Evolutionary conservation across 306 rosid species (phyloP).

Genomic region (Hippophae tibetana): DNA sequence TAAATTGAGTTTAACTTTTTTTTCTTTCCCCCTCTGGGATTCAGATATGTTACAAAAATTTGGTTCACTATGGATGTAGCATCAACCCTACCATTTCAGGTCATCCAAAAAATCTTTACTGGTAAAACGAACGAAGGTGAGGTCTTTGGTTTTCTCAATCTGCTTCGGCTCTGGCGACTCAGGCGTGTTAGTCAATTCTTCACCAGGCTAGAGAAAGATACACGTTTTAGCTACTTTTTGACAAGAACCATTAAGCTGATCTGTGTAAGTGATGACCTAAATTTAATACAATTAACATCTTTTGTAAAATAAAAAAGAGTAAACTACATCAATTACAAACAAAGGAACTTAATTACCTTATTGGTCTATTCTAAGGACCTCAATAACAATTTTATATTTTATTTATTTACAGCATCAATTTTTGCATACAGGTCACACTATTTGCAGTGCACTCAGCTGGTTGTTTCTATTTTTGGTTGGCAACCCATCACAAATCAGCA

Average conservation of each 20-base stretch:
- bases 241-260: slow-evolving; percentile 59
- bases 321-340: no score
- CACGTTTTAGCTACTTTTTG: slow-evolving; percentile 59
- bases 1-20: background rate
- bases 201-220: slow-evolving; percentile 78
- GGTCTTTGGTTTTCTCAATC: slow-evolving; percentile 52
- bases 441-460: slow-evolving; percentile 81
- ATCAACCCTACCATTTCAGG: slow-evolving; percentile 64
- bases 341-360: no score
- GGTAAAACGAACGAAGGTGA: slow-evolving; percentile 22
- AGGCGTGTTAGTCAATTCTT: slow-evolving; percentile 48
- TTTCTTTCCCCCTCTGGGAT: background rate
- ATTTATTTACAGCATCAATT: no score
- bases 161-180: slow-evolving; percentile 86
- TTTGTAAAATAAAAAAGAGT: no score
- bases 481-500: slow-evolving; percentile 34
- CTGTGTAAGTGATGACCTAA: slow-evolving; percentile 37
- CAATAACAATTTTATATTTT: no score
- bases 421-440: slow-evolving; percentile 44
- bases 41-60: slow-evolving; percentile 54
- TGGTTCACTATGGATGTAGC: slow-evolving; percentile 63
- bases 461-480: slow-evolving; percentile 80
- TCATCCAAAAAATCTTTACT: slow-evolving; percentile 35
- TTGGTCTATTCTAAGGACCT: no score
- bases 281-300: no score